Evolutionary conservation across 2,329 filamentous ascomycete genomes (phyloP), one percentile per base, ranked within the genome.

Genomic region (Cordyceps cicadae): DNA sequence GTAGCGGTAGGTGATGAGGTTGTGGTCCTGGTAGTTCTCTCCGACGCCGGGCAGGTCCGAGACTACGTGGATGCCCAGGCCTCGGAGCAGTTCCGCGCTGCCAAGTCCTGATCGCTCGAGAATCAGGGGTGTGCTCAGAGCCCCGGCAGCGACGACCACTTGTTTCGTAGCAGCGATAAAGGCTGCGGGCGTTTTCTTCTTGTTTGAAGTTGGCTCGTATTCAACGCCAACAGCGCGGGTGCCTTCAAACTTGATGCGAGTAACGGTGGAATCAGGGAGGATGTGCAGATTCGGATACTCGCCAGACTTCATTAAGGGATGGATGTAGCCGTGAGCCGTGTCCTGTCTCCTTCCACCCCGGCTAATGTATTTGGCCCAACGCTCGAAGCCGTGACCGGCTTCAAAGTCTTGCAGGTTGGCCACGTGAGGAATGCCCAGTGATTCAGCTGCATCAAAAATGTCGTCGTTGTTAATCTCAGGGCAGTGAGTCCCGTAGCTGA

Each of bases 21-120:
- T 77, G 5, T 67, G 0, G 83, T 72, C 68, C 29, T 69, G 80
- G 0, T 81, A 80, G 45, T 75, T 69, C 50, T 74, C 66, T 3
- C 81, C 81, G 63, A 84, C 81, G 0, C 79, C 77, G 2, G 62
- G 39, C 2, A 85, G 71, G 62, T 82, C 75, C 14, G 77, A 72
- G 2, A 83, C 68, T 2, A 79, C 68, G 2, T 77, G 72, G 9
- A 86, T 77, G 1, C 79, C 79, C 1, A 71, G 73, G 15, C 65
- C 63, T 34, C 69, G 63, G 15, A 77, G 68, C 12, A 85, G 70
- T 3, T 77, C 72, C 2, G 73, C 71, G 54, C 75, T 74, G 21
- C 81, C 82, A 9, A 87, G 66, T 9, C 84, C 84, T 2, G 84
- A 87, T 24, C 83, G 74, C 67, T 87, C 82, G 1, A 87, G 76